Base-by-base conservation (phyloP, 2,329 filamentous ascomycete species). In the Dactylellina cionopaga region DNA sequence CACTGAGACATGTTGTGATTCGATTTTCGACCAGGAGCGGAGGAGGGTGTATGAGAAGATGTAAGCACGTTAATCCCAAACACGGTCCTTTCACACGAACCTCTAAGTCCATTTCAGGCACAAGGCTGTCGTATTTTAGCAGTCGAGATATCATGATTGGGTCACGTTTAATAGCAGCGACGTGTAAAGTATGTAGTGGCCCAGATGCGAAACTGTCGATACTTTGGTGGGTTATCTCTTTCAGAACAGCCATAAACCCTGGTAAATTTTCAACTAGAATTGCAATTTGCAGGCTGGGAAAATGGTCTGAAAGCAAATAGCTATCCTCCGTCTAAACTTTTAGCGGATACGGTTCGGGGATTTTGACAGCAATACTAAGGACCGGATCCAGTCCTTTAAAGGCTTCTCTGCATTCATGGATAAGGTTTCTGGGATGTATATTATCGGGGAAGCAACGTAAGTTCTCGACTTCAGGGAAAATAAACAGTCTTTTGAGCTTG, bases 41-140 rank as follows among this genome's bases (percentile, higher is more conserved):
- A 5, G 39, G 10, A 9, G 39, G 39, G 6, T 19, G 17, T 19
- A 19, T 24, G 11, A 54, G 7, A 10, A 54, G 11, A 39, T 54
- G 49, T n/a, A 54, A 25, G 24, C 27, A 24, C 13, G 49, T 54
- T 5, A 19, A 39, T 25, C 49, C 49, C 11, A 54, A 24, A 39
- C n/a, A 54, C 24, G 49, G 49, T 25, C 49, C 49, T 39, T 54
- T 54, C 10, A 54, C 31, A 39, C 49, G 49, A 10, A 54, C 19
- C n/a, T 54, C 31, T 11, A 31, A 31, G 24, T 54, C 31, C 19
- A 54, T 31, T 39, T 54, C 25, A 39, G n/a, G 19, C 6, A 11
- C 39, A 5, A 19, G 15, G 10, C 15, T 13, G 25, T 49, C 49
- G 15, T 11, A n/a, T 22, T n/a, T 39, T 11, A 54, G 33, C 10